Base-by-base conservation (phyloP, 768 basidiomycete genomes). In the Antrodiella citrinella region DNA sequence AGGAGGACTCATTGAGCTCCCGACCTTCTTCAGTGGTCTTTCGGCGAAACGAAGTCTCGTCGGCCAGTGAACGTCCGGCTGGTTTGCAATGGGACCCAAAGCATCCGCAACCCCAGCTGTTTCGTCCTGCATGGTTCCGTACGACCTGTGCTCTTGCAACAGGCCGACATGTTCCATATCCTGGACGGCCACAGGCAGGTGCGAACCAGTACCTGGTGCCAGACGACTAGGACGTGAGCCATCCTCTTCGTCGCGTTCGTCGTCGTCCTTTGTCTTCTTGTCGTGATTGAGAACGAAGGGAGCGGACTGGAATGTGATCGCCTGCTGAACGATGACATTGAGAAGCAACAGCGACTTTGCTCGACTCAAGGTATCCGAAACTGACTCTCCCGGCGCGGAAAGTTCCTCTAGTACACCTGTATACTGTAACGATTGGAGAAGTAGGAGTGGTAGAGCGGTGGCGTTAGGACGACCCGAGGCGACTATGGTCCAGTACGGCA, bases 261-360 rank as follows among this genome's bases (percentile, higher is more conserved):
- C 56, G 26, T 49, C 47, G 10, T 45, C 42, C 48, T 52, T 40
- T 12, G 26, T 43, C 23, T 3, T 21, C 18, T 48, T 47, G 56
- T 64, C 62, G 18, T 25, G 44, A 20, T 23, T 26, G 41, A 64
- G 51, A 24, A 62, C 48, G 43, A 45, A 44, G 18, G 63, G 62
- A 13, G 61, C 60, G 49, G 59, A n/a, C 52, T 61, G 59, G 51
- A 65, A 62, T 19, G 63, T 62, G 56, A 62, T 45, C 11, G 49
- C 53, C 53, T 65, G 61, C 56, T 65, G 62, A 18, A 63, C 57
- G 51, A 63, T 54, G 40, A 57, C 61, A 50, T 65, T 65, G 40
- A 65, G 56, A 11, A 65, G 62, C n/a, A 63, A 52, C 20, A 63
- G 51, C n/a, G 57, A 58, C 48, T 59, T 55, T 3, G 62, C 64